Evolutionary conservation across 2,329 filamentous ascomycete species (phyloP), one percentile per base, ranked within the genome.

Genomic region (Arthrobotrys iridis): DNA sequence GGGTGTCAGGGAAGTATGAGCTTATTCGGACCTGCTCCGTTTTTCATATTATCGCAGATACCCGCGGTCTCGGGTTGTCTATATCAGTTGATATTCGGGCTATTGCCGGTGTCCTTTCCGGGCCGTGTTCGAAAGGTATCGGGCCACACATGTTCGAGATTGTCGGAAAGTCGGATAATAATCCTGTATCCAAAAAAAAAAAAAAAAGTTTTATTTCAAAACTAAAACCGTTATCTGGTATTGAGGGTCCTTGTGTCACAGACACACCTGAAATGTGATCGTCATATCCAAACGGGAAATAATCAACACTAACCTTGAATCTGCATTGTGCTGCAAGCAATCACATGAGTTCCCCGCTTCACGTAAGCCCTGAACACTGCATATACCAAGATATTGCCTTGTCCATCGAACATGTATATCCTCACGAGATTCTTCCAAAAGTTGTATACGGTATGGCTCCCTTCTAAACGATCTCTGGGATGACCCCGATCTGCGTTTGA

Each of bases 291-390:
- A 55, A 37, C 2, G n/a, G 18, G 15, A 40, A 40, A 5, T n/a
- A 40, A 37, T 35, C 30, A 22, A 24, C 18, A 22, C 24, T 24
- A 30, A 28, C 15, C 18, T 46, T 46, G 26, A 33, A 48, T 46
- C 24, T 67, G 64, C 64, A 41, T 50, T 67, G 58, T 41, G 48
- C 35, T 63, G 64, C 55, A 70, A 35, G 46, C 11, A 58, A 70
- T 70, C 65, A 70, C 65, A 52, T 70, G 65, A 55, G 62, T 43
- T 50, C 66, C 66, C 40, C 40, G 37, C 40, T 40, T 71, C 57
- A 58, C 26, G 57, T 71, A 63, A 71, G 50, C 57, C 48, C 40
- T 63, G 66, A 50, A 33, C 22, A 62, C 15, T 59, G 35, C 40
- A 37, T 45, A 33, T 59, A n/a, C 24, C 46, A 63, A 30, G 22